These are phyloP conservation scores for Sequoiadendron giganteum DNA, from an alignment of 75 land plant species.

Conservation along the genomic window DNA sequence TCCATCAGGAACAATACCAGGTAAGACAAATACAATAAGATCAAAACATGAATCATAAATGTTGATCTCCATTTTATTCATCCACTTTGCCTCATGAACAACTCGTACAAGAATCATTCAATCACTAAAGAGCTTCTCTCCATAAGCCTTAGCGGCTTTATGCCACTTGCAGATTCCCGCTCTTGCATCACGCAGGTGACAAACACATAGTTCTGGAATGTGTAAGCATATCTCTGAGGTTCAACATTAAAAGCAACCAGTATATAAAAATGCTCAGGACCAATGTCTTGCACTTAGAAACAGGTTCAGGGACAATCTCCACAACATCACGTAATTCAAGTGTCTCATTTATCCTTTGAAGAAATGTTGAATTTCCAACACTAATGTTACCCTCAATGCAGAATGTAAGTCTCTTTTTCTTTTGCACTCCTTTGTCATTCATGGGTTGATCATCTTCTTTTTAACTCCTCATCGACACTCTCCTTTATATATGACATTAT, in stretches of 20 bases:
- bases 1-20: conserved; percentile 95
- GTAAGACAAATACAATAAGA: conserved; percentile 88
- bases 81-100: conserved; percentile 99
- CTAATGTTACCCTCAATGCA: conserved; percentile 99
- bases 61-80: conserved; percentile 99
- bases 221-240: conserved; percentile 96
- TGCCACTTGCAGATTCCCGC: conserved; percentile 82
- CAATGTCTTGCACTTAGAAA: conserved; percentile 58
- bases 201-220: conserved; percentile 98
- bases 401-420: conserved; percentile 78
- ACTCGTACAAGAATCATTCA: conserved; percentile 98
- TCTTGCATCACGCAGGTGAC: conserved; percentile 99
- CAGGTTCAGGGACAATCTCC: conserved; percentile 93
- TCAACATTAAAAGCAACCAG: conserved; percentile 91
- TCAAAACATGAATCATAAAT: conserved; percentile 99
- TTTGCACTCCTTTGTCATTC: conserved; percentile 18
- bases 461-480: conserved; percentile 83
- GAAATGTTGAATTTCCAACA: conserved; percentile 96
- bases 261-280: conserved; percentile 91
- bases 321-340: conserved; percentile 92
- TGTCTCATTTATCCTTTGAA: conserved; percentile 94
- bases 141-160: conserved; percentile 93
- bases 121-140: conserved; percentile 99
- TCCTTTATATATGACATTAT: conserved; percentile 86
- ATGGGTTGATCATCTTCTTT: conserved; percentile 37